Evolutionary conservation across 805 yeast genomes (phyloP).

Genomic region (Suhomyces prunicola): DNA sequence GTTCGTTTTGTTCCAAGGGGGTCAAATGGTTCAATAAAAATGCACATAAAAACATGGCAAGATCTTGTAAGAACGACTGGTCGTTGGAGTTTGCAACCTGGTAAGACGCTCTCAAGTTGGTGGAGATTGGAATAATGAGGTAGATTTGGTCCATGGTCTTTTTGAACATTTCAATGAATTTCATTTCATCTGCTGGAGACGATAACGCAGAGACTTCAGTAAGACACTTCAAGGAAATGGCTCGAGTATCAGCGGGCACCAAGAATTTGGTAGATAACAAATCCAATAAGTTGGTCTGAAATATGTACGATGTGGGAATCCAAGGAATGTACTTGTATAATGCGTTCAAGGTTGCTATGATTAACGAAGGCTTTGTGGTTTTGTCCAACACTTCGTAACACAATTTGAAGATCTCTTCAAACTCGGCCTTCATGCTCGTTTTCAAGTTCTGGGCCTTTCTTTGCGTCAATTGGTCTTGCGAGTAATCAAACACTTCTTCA

Average conservation of each 20-base stretch:
- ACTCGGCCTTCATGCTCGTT: constrained; percentile 81
- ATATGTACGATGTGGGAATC: constrained; percentile 89
- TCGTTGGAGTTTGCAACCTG: constrained; percentile 73
- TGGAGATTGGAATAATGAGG: constrained; percentile 64
- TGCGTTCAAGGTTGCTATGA: constrained; percentile 80
- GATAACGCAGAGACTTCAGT: constrained; percentile 81
- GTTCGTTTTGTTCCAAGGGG: constrained; percentile 54
- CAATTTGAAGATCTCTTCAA: constrained; percentile 86
- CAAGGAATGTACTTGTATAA: constrained; percentile 85
- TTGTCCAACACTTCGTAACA: constrained; percentile 93
- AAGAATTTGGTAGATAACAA: constrained; percentile 74
- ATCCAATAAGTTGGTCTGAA: constrained; percentile 78
- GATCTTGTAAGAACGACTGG: constrained; percentile 91
- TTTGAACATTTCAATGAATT: constrained; percentile 67
- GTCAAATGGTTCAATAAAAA: constrained; percentile 72
- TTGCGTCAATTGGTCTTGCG: constrained; percentile 96
- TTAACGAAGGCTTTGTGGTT: constrained; percentile 78
- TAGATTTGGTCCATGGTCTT: constrained; percentile 68
- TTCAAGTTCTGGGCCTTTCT: constrained; percentile 85
- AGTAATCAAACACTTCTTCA: constrained; percentile 94
- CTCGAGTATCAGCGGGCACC: constrained; percentile 73
- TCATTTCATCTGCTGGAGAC: constrained; percentile 41
- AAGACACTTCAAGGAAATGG: constrained; percentile 83
- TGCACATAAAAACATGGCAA: constrained; percentile 88
- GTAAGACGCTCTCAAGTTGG: constrained; percentile 72